phyloP scores from a whole-genome alignment of 2,329 filamentous ascomycete species.

The Sclerotinia nivalis region DNA sequence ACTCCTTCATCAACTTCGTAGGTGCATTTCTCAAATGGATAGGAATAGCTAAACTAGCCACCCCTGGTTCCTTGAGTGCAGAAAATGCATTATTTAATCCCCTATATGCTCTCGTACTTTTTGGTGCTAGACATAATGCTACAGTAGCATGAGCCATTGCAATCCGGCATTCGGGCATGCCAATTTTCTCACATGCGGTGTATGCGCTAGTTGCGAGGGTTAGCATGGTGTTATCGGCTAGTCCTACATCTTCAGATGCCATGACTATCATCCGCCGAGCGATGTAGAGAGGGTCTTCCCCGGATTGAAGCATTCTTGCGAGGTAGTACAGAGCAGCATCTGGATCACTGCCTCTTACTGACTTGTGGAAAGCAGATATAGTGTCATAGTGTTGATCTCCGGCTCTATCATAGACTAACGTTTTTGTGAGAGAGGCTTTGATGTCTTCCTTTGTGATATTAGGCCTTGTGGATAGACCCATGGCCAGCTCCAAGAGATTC shows the following conservation, averaged over 20 bases:
- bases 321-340: conserved; percentile 94
- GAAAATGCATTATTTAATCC: conserved; percentile 77
- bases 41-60: conserved; percentile 79
- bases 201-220: conserved; percentile 83
- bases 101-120: conserved; percentile 85
- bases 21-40: conserved; percentile 89
- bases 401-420: conserved; percentile 89
- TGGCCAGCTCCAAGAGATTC: conserved; percentile 86
- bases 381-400: conserved; percentile 98
- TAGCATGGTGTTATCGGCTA: conserved; percentile 84
- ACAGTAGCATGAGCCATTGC: conserved; percentile 85
- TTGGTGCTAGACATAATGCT: conserved; percentile 76
- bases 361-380: conserved; percentile 96
- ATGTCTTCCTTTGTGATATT: conserved; percentile 72
- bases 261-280: conserved; percentile 93
- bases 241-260: conserved; percentile 87
- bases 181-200: conserved; percentile 86
- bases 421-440: conserved; percentile 83
- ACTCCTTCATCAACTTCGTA: conserved; percentile 86
- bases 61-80: conserved; percentile 77
- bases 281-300: conserved; percentile 90
- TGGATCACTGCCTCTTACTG: conserved; percentile 80
- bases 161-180: conserved; percentile 92
- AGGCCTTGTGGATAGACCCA: conserved; percentile 68
- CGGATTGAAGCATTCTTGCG: conserved; percentile 90